Conservation (phyloP, 176 grass and related monocot genomes). For the Dactylis glomerata region DNA sequence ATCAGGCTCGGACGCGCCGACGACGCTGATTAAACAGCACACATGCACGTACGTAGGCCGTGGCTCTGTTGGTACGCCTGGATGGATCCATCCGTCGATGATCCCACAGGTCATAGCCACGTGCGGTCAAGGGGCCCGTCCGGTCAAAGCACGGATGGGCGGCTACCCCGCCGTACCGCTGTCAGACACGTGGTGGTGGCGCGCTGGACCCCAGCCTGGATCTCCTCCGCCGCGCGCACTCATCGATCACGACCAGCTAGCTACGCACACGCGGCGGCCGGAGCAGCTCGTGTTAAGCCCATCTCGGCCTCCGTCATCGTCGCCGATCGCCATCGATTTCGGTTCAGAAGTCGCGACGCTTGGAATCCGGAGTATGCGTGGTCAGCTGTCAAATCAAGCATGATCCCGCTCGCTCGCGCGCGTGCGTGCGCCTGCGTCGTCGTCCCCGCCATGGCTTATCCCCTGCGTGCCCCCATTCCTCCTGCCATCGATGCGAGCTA, state of each 20-base stretch:
- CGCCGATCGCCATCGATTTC: background rate
- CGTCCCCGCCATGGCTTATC: background rate
- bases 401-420: background rate
- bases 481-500: slow-evolving; percentile 22
- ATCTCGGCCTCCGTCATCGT: background rate
- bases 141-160: slow-evolving; percentile 21
- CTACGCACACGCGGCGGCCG: background rate
- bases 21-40: background rate
- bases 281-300: background rate
- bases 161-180: slow-evolving; percentile 40
- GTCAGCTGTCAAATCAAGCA: background rate
- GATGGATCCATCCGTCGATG: background rate
- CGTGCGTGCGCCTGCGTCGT: background rate
- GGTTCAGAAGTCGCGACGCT: background rate
- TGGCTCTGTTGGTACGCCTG: background rate
- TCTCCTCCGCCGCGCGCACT: background rate
- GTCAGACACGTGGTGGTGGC: slow-evolving; percentile 61
- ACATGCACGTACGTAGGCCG: background rate
- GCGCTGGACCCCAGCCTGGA: background rate
- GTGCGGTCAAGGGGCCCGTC: slow-evolving; percentile 35
- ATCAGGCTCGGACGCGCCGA: background rate
- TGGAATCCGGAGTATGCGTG: background rate
- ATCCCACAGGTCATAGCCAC: background rate
- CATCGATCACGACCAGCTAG: background rate
- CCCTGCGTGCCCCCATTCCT: background rate